A percentile compares a stretch with the other conserved stretches of the same genome.
Conservation (phyloP, 1,139 yeast species). For the Nakaseomyces nivariensis region DNA sequence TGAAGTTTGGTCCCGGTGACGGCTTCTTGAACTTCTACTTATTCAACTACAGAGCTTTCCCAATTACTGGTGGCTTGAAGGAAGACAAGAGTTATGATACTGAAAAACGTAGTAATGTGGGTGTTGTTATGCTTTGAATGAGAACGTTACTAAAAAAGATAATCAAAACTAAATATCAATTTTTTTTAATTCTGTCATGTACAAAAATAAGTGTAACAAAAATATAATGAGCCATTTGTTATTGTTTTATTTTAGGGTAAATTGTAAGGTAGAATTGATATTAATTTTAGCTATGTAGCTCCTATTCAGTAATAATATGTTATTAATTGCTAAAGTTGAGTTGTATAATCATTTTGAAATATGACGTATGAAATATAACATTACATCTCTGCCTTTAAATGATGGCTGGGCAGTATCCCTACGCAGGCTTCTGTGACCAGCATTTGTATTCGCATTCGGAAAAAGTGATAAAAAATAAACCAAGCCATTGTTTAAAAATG, state of each 20-base stretch:
- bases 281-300: background rate
- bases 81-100: constrained; percentile 41
- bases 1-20: constrained; percentile 90
- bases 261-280: background rate
- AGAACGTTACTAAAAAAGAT: background rate
- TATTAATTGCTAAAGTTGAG: too few relatives aligned
- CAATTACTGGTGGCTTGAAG: constrained; percentile 71
- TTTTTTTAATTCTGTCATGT: too few relatives aligned
- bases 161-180: background rate
- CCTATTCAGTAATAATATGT: too few relatives aligned
- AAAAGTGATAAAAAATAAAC: background rate
- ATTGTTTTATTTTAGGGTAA: too few relatives aligned
- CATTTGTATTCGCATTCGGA: background rate
- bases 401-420: background rate
- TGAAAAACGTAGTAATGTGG: constrained; percentile 66
- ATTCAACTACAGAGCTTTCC: constrained; percentile 80
- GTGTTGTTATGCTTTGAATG: constrained; percentile 66
- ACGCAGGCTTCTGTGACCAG: background rate
- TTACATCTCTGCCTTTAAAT: background rate
- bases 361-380: too few relatives aligned
- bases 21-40: constrained; percentile 84
- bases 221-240: background rate
- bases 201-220: background rate
- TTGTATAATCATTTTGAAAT: too few relatives aligned
- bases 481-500: background rate